A percentile compares a stretch with the other conserved stretches of the same genome.
Evolutionary conservation across 2,329 filamentous ascomycete genomes (phyloP).

Genomic region (Ascocoryne sarcoides): DNA sequence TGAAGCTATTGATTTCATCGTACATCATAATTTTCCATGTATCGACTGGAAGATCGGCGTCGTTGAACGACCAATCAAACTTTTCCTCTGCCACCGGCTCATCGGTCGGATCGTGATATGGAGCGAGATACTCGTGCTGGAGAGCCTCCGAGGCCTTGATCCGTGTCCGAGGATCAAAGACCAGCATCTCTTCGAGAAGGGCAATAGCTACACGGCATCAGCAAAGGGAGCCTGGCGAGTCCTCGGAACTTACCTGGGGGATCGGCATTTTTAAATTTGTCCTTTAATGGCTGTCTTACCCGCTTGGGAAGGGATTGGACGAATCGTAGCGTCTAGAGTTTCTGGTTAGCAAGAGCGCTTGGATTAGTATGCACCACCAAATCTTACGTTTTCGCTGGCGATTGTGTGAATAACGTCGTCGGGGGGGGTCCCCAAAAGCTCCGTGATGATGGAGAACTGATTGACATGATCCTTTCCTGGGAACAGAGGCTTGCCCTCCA

Average conservation of each 20-base stretch:
- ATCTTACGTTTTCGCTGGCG: constrained; percentile 86
- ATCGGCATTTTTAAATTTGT: constrained; percentile 96
- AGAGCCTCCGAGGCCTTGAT: constrained; percentile 81
- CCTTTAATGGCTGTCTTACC: constrained; percentile 73
- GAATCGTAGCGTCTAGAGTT: constrained; percentile 74
- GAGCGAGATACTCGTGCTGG: constrained; percentile 84
- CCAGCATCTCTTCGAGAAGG: constrained; percentile 90
- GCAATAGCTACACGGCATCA: constrained; percentile 62
- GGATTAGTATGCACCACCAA: background rate
- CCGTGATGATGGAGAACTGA: constrained; percentile 99
- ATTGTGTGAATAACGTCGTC: constrained; percentile 99
- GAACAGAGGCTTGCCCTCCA: constrained; percentile 96
- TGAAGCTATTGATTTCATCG: constrained; percentile 32
- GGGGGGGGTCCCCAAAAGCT: constrained; percentile 88
- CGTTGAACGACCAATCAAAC: constrained; percentile 99
- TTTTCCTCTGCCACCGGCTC: constrained; percentile 94
- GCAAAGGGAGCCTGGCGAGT: background rate
- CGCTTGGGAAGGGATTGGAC: constrained; percentile 95
- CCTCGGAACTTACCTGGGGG: constrained; percentile 50
- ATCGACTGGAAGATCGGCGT: constrained; percentile 92
- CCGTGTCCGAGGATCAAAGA: constrained; percentile 96
- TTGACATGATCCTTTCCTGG: constrained; percentile 99
- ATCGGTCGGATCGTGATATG: constrained; percentile 95
- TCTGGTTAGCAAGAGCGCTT: constrained; percentile 21
- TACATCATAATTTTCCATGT: constrained; percentile 99